phyloP scores from a whole-genome alignment of 1,284 basidiomycete genomes.

The Ustilago sp. region DNA sequence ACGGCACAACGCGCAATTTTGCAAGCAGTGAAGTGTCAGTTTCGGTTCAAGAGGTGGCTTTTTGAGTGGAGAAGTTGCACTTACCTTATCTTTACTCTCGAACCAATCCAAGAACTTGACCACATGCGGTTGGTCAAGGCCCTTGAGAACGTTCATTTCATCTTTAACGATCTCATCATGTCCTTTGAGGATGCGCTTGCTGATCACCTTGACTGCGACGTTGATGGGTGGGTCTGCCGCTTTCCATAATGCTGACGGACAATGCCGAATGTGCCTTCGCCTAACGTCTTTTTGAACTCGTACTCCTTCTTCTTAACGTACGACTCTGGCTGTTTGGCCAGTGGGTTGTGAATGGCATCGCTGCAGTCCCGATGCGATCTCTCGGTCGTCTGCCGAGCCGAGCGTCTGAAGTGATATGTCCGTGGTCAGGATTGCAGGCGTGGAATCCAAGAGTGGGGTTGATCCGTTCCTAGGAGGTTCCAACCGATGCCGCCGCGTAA shows the following conservation, averaged over 20 bases:
- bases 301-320: constrained; percentile 68
- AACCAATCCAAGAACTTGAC: constrained; percentile 73
- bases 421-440: background rate
- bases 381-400: too few relatives aligned
- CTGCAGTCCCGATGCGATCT: background rate
- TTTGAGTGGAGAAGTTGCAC: background rate
- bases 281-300: constrained; percentile 66
- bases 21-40: background rate
- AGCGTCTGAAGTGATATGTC: too few relatives aligned
- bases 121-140: constrained; percentile 70
- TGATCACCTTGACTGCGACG: constrained; percentile 68
- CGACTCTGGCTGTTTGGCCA: constrained; percentile 57
- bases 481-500: background rate
- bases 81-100: constrained; percentile 58
- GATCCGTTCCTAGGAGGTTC: background rate
- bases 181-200: constrained; percentile 64
- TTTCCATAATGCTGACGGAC: constrained; percentile 61
- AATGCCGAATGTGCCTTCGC: constrained; percentile 67
- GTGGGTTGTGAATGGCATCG: constrained; percentile 57
- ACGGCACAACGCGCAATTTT: background rate
- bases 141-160: constrained; percentile 68
- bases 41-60: background rate
- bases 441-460: background rate
- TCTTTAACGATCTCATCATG: constrained; percentile 66
- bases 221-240: constrained; percentile 59